These are phyloP conservation scores for Erodium moschatum DNA, from an alignment of 441 rosid species.

Conservation along the genomic window DNA sequence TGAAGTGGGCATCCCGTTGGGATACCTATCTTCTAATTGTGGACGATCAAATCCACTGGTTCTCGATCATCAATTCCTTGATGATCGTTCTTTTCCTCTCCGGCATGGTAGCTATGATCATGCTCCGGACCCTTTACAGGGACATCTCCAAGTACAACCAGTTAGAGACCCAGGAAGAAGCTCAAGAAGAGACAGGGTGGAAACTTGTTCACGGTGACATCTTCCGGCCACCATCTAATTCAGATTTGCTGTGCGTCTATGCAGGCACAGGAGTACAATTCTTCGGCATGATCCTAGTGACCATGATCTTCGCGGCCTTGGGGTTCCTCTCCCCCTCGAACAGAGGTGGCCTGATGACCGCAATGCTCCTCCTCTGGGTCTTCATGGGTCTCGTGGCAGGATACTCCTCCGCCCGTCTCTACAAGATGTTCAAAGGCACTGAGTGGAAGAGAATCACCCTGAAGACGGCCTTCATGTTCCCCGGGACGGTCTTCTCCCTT, in stretches of 20 bases:
- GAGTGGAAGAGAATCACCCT: conserved; percentile 82
- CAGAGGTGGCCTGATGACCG: conserved; percentile 81
- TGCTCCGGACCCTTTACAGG: conserved; percentile 79
- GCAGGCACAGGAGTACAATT: conserved; percentile 96
- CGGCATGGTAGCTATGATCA: conserved; percentile 96
- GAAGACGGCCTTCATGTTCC: conserved; percentile 71
- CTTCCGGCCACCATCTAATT: conserved; percentile 65
- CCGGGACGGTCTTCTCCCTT: conserved; percentile 45
- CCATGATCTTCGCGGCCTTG: conserved; percentile 77
- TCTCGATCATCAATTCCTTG: conserved; percentile 79
- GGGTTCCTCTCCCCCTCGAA: conserved; percentile 93
- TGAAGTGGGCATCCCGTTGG: conserved; percentile 96
- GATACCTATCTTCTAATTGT: conserved; percentile 89
- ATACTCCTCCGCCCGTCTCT: conserved; percentile 63
- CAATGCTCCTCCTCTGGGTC: conserved; percentile 86
- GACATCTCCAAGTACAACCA: conserved; percentile 94
- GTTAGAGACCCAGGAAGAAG: conserved; percentile 88
- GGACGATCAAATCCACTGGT: conserved; percentile 95
- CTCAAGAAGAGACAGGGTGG: conserved; percentile 91
- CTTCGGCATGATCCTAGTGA: conserved; percentile 77
- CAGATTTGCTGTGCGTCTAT: conserved; percentile 74
- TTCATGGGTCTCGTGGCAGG: conserved; percentile 92
- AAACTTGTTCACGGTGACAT: conserved; percentile 88
- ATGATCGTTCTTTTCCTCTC: conserved; percentile 95
- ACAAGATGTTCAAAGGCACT: conserved; percentile 70